phyloP scores from a whole-genome alignment of 2,329 filamentous ascomycete species.

The Ascochyta koolunga region DNA sequence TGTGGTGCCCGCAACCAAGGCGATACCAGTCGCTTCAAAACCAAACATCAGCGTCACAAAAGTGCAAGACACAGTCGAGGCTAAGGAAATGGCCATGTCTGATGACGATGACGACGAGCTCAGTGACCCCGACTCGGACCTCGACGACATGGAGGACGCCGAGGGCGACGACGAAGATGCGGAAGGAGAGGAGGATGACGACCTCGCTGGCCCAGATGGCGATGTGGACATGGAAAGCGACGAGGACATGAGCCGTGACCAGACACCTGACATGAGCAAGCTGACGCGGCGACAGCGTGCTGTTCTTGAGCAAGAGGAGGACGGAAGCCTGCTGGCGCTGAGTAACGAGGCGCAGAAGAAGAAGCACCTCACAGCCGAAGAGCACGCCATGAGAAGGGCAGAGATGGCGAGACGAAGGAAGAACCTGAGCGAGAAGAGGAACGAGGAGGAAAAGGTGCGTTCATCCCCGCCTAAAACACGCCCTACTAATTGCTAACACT shows the following conservation, averaged over 20 bases:
- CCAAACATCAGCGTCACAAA: constrained; percentile 41
- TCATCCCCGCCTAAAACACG: not conserved
- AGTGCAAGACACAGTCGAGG: constrained; percentile 53
- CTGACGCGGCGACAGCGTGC: constrained; percentile 73
- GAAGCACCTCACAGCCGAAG: constrained; percentile 74
- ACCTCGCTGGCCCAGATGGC: constrained; percentile 43
- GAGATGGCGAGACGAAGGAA: constrained; percentile 77
- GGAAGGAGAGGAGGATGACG: constrained; percentile 51
- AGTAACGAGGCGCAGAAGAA: constrained; percentile 74
- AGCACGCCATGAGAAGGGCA: constrained; percentile 73
- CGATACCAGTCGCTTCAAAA: constrained; percentile 40
- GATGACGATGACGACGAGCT: constrained; percentile 55
- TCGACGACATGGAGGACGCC: constrained; percentile 53
- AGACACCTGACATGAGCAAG: constrained; percentile 68
- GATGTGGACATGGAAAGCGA: constrained; percentile 57
- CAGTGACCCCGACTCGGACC: constrained; percentile 47
- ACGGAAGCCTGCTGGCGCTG: constrained; percentile 56
- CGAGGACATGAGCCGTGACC: constrained; percentile 61
- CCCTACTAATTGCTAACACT: constrained; percentile 17
- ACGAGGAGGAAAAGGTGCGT: constrained; percentile 75
- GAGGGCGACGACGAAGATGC: constrained; percentile 54
- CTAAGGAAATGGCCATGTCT: constrained; percentile 57
- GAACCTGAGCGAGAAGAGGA: constrained; percentile 77
- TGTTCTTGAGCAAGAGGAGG: constrained; percentile 59
- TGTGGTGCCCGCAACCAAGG: constrained; percentile 36